Conservation (phyloP, 2,329 filamentous ascomycete species). For the Apiospora aurea region DNA sequence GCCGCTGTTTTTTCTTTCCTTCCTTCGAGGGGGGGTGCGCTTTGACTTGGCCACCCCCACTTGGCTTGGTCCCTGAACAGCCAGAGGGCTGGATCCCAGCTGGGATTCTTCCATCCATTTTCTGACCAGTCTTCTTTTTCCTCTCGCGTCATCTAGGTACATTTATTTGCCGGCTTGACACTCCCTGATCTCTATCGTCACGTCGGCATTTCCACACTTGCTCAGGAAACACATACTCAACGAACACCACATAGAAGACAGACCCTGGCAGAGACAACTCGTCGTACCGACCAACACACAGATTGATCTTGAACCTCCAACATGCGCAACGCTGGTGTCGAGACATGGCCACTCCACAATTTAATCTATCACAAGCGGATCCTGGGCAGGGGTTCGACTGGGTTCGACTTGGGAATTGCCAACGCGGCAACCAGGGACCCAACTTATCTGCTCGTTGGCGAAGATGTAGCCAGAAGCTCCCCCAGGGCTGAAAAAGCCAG, state of each 20-base stretch:
- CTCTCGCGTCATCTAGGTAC: not conserved
- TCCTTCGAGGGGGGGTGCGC: not conserved
- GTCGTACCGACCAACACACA: constrained; percentile 4
- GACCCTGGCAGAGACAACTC: not conserved
- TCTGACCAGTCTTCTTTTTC: not conserved
- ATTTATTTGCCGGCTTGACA: not conserved
- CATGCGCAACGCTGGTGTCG: not conserved
- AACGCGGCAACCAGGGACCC: constrained; percentile 9
- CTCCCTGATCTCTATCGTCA: not conserved
- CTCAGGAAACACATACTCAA: not conserved
- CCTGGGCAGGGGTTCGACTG: not conserved
- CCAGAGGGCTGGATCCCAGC: not conserved
- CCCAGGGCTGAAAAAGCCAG: constrained; percentile 5
- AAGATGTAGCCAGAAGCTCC: constrained; percentile 10
- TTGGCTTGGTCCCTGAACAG: constrained; percentile 15
- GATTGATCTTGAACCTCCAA: not conserved
- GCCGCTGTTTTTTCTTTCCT: constrained; percentile 2
- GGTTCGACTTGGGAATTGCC: not conserved
- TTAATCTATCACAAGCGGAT: constrained; percentile 22
- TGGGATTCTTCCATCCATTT: not conserved
- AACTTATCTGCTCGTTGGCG: not conserved
- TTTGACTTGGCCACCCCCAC: constrained; percentile 1
- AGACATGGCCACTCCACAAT: constrained; percentile 8
- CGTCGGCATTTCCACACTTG: not conserved
- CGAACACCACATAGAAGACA: not conserved